Conservation (phyloP, 352 stramenopile species). For the Phytophthora capsici region DNA sequence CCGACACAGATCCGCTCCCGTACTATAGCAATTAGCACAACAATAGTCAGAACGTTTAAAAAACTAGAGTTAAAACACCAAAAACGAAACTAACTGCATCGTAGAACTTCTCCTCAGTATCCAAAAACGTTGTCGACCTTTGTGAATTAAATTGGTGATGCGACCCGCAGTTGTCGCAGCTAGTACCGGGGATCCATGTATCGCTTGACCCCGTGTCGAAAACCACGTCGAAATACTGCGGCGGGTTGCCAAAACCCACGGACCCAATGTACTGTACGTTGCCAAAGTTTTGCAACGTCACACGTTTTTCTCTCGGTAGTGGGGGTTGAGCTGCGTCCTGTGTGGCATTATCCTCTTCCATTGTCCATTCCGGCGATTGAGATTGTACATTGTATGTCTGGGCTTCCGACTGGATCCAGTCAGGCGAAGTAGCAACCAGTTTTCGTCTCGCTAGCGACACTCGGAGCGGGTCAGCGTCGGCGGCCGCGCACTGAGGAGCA, state of each 20-base stretch:
- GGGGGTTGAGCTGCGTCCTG: slow-evolving; percentile 24
- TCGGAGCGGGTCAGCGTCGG: slow-evolving; percentile 18
- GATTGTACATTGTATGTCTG: not conserved
- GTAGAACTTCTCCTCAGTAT: slow-evolving; percentile 81
- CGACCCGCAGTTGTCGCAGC: slow-evolving; percentile 55
- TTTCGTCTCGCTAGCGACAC: slow-evolving; percentile 27
- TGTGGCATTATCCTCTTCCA: slow-evolving; percentile 12
- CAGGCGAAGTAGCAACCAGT: slow-evolving; percentile 2
- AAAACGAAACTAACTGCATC: slow-evolving; percentile 48
- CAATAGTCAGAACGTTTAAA: slow-evolving; percentile 13
- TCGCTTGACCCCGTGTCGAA: slow-evolving; percentile 87
- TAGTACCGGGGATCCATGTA: slow-evolving; percentile 73
- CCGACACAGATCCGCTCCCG: slow-evolving; percentile 80
- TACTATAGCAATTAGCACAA: slow-evolving; percentile 47
- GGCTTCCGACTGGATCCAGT: slow-evolving; percentile 33
- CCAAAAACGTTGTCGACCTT: slow-evolving; percentile 69
- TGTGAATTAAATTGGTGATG: slow-evolving; percentile 63
- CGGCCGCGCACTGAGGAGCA: not conserved
- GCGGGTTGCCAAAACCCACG: slow-evolving; percentile 75
- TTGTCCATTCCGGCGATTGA: slow-evolving; percentile 8
- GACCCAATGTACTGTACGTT: slow-evolving; percentile 86
- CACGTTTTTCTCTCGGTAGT: slow-evolving; percentile 49
- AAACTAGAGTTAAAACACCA: slow-evolving; percentile 3
- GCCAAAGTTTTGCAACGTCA: slow-evolving; percentile 80
- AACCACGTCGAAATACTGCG: slow-evolving; percentile 70